Evolutionary conservation across 225 moss, liverwort and hornwort genomes (phyloP), one percentile per base, ranked within the genome.

Genomic region (Bryoerythrophyllum caledonicum): DNA sequence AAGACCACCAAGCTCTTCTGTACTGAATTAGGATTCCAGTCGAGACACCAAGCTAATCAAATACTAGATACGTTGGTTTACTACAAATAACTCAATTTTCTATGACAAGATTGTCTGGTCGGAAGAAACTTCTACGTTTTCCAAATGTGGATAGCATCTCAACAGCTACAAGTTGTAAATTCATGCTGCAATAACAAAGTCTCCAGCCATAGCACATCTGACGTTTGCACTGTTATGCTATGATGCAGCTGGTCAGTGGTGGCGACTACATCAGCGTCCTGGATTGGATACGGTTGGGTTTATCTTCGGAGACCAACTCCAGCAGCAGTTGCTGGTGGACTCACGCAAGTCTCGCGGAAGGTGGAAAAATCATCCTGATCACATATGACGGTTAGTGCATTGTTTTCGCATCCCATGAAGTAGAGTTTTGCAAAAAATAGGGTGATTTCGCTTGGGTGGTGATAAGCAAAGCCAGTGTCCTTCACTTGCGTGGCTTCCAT

Each of bases 241-340:
- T 35, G 23, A 55, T 86, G 82, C 87, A 96, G 96, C 84, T 99
- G 91, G 95, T 91, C 93, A 24, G 99, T 99, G 74, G 99, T 88
- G 72, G 95, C 73, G 57, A 95, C 95, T 48, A 99, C 99, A 60
- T 77, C 91, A 70, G 60, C 90, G 74, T 95, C 95, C 40, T 90
- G 95, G 91, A 82, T 82, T 72, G 91, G 90, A 23, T 99, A 99
- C 75, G 82, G 62, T 40, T 88, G 89, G 83, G 59, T 88, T 56
- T 95, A 85, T 60, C 68, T 89, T 76, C 81, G 82, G 73, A 87
- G 63, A 74, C 88, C 86, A 41, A 56, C 58, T 71, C 68, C 86
- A 21, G 76, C 79, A 63, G 73, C 76, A 56, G 66, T 83, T 60
- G 81, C 69, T 3, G 76, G 81, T 54, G 71, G 76, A 74, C 67